Evolutionary conservation across 352 stramenopile species (phyloP).

Genomic region (Saprolegnia parasitica): DNA sequence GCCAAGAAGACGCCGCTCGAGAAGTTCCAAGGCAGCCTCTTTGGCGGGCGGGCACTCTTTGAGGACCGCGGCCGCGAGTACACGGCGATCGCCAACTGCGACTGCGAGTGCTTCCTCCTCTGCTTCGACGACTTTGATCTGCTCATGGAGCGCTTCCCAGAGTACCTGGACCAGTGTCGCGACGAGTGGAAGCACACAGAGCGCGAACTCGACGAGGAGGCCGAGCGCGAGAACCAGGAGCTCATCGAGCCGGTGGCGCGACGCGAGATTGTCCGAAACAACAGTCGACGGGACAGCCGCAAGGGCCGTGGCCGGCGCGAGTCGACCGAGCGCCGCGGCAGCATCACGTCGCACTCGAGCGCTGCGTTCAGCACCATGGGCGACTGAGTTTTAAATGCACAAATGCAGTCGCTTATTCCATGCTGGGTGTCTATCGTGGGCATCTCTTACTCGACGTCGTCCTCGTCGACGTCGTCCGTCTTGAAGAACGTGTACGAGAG

Average conservation of each 20-base stretch:
- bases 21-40: conserved; percentile 12
- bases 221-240: neutral
- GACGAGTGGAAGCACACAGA: conserved; percentile 5
- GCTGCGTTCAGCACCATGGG: neutral
- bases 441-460: conserved; percentile 67
- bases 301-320: neutral
- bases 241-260: neutral
- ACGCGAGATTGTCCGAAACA: neutral
- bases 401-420: neutral
- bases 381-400: neutral
- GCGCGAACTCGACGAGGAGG: neutral
- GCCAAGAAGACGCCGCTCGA: conserved; percentile 11
- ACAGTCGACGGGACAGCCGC: neutral
- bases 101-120: conserved; percentile 22
- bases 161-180: conserved; percentile 12
- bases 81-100: conserved; percentile 22
- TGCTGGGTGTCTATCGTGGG: too few relatives aligned
- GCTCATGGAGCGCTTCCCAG: conserved; percentile 16
- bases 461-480: conserved; percentile 91
- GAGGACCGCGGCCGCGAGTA: neutral
- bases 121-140: conserved; percentile 20
- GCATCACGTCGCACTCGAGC: neutral
- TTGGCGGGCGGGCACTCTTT: conserved; percentile 17
- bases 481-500: conserved; percentile 99
- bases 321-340: too few relatives aligned